These are phyloP conservation scores for Lachancea sp. DNA, from an alignment of 805 yeast species.

Conservation along the genomic window DNA sequence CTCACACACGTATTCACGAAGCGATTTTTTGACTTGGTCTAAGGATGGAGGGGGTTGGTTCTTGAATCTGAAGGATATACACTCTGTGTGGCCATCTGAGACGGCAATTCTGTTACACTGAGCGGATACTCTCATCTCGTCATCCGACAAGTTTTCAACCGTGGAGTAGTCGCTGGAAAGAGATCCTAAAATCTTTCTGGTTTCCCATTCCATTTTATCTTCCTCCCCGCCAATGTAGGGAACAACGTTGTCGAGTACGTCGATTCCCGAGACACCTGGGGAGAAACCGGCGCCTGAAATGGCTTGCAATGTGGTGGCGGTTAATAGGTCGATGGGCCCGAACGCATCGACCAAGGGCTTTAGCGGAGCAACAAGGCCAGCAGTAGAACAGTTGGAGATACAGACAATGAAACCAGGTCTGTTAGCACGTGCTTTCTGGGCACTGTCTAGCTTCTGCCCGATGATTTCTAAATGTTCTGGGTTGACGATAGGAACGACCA, in stretches of 20 bases:
- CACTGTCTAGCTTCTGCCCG: slow-evolving; percentile 48
- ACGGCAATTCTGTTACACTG: slow-evolving; percentile 97
- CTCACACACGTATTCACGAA: slow-evolving; percentile 74
- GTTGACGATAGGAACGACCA: slow-evolving; percentile 92
- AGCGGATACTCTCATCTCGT: slow-evolving; percentile 81
- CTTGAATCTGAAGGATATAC: slow-evolving; percentile 80
- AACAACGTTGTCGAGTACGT: slow-evolving; percentile 86
- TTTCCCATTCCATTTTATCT: slow-evolving; percentile 98
- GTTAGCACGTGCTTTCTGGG: slow-evolving; percentile 47
- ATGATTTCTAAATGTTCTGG: slow-evolving; percentile 80
- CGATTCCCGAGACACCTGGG: slow-evolving; percentile 96
- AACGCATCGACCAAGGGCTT: slow-evolving; percentile 86
- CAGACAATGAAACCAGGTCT: slow-evolving; percentile 84
- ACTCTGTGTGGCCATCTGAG: slow-evolving; percentile 95
- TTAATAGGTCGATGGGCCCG: slow-evolving; percentile 83
- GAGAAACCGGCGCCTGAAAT: slow-evolving; percentile 98
- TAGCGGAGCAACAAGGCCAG: slow-evolving; percentile 93
- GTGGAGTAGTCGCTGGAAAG: slow-evolving; percentile 46
- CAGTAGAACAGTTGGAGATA: slow-evolving; percentile 97
- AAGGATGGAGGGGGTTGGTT: slow-evolving; percentile 79
- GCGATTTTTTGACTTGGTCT: slow-evolving; percentile 65
- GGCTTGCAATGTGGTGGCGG: slow-evolving; percentile 93
- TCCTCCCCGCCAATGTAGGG: slow-evolving; percentile 97
- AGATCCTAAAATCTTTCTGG: slow-evolving; percentile 83
- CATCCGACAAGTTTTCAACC: slow-evolving; percentile 53